Conservation (phyloP, 176 grass and related monocot species). For the Cenchrus fungigraminus region DNA sequence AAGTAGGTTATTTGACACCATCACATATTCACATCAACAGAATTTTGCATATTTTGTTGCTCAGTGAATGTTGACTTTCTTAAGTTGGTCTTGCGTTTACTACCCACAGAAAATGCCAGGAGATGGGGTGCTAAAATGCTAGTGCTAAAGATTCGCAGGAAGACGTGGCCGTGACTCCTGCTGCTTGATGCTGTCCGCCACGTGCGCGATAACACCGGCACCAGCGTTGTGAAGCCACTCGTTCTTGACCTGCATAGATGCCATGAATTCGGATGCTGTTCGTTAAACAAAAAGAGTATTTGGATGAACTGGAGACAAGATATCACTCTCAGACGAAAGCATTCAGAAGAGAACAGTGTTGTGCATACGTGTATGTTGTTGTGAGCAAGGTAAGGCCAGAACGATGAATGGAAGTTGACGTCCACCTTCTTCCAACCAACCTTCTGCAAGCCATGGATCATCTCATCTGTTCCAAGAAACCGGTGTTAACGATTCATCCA, state of each 20-base stretch:
- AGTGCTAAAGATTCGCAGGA: conserved; percentile 51
- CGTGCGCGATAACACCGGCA: conserved; percentile 73
- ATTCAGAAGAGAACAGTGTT: not conserved
- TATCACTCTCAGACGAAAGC: not conserved
- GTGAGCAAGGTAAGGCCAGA: conserved; percentile 86
- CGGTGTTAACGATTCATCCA: not conserved
- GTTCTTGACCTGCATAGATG: conserved; percentile 64
- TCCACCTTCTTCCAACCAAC: conserved; percentile 95
- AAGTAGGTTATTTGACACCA: too few species aligned
- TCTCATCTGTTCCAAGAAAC: conserved; percentile 66
- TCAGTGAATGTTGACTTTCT: not conserved
- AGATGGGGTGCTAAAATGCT: not conserved
- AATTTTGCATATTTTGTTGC: not conserved
- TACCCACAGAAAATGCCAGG: not conserved
- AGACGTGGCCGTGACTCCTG: conserved; percentile 54
- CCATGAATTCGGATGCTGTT: not conserved
- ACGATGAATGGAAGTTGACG: conserved; percentile 70
- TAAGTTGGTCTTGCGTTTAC: not conserved
- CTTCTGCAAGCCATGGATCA: conserved; percentile 82
- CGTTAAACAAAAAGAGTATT: not conserved
- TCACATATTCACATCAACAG: not conserved
- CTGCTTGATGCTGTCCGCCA: conserved; percentile 66
- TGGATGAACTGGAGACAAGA: not conserved
- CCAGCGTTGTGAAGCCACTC: conserved; percentile 81
- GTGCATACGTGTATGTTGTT: conserved; percentile 81